These are phyloP conservation scores for Oryza meridionalis DNA, from an alignment of 176 grass and related monocot species.

Conservation along the genomic window DNA sequence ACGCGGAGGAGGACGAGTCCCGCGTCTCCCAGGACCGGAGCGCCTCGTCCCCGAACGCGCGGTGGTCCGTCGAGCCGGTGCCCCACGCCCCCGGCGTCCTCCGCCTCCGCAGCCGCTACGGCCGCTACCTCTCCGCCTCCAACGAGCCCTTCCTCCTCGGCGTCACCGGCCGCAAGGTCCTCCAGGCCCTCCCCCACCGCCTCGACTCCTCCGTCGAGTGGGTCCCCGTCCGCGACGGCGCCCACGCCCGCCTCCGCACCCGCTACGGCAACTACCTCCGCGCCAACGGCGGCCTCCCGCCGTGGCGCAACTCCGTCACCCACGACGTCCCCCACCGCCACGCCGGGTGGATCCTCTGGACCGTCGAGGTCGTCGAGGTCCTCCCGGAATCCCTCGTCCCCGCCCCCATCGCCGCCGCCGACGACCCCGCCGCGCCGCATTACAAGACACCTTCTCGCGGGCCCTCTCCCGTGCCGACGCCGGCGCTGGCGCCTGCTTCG, in stretches of 20 bases:
- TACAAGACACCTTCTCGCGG: constrained; percentile 16
- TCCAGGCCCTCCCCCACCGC: constrained; percentile 64
- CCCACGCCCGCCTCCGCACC: constrained; percentile 55
- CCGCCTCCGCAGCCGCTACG: constrained; percentile 72
- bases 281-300: constrained; percentile 67
- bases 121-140: constrained; percentile 87
- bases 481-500: constrained; percentile 5
- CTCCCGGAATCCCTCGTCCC: neutral
- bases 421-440: neutral
- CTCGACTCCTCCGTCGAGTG: constrained; percentile 89
- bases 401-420: neutral
- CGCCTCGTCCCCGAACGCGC: constrained; percentile 57
- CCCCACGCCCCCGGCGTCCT: constrained; percentile 48
- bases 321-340: constrained; percentile 66
- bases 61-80: constrained; percentile 74
- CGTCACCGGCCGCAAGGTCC: constrained; percentile 61
- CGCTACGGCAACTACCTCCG: constrained; percentile 76
- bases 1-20: constrained; percentile 83
- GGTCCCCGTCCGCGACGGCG: constrained; percentile 59
- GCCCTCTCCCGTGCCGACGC: constrained; percentile 31
- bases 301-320: constrained; percentile 75
- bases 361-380: constrained; percentile 69
- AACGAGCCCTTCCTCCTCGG: constrained; percentile 74
- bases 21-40: constrained; percentile 68
- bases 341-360: constrained; percentile 76